Evolutionary conservation across 805 yeast genomes (phyloP).

Genomic region (Candida gorgasii): DNA sequence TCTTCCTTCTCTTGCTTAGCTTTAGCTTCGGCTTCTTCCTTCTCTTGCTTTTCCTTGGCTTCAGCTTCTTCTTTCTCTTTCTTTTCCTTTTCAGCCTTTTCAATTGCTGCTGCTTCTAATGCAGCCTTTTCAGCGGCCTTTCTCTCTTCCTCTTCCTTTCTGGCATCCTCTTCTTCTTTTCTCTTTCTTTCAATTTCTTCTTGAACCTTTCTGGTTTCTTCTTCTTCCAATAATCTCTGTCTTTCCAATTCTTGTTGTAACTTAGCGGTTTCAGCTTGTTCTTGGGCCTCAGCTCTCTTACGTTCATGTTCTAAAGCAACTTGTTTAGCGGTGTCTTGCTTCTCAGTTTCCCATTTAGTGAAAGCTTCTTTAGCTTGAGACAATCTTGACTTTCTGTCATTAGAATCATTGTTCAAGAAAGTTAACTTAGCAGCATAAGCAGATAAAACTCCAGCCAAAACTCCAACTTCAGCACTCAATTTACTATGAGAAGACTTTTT

Average conservation of each 20-base stretch:
- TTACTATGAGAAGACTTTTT: constrained; percentile 38
- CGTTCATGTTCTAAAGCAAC: constrained; percentile 36
- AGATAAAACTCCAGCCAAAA: constrained; percentile 42
- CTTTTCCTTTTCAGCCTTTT: constrained; percentile 17
- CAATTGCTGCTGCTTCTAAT: constrained; percentile 17
- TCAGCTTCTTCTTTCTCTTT: constrained; percentile 18
- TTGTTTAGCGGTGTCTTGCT: constrained; percentile 42
- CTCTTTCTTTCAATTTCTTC: constrained; percentile 25
- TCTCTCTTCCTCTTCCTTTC: constrained; percentile 13
- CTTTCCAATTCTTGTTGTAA: constrained; percentile 33
- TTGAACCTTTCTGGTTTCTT: constrained; percentile 33
- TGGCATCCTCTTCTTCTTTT: constrained; percentile 21
- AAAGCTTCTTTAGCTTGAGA: constrained; percentile 42
- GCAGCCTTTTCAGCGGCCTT: constrained; percentile 17
- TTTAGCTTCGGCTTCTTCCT: constrained; percentile 16
- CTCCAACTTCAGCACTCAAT: constrained; percentile 45
- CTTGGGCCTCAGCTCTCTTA: constrained; percentile 43
- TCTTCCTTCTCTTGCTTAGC: constrained; percentile 16
- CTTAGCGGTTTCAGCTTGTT: constrained; percentile 35
- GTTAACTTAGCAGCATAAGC: constrained; percentile 47
- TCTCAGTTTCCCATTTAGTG: constrained; percentile 47
- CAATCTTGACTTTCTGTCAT: constrained; percentile 35
- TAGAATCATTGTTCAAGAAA: constrained; percentile 39
- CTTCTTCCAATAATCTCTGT: constrained; percentile 36
- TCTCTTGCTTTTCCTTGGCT: constrained; percentile 11